A percentile compares a stretch with the other conserved stretches of the same genome.
These are phyloP conservation scores for Dendryphion nanum DNA, from an alignment of 2,329 filamentous ascomycete species.

Conservation along the genomic window DNA sequence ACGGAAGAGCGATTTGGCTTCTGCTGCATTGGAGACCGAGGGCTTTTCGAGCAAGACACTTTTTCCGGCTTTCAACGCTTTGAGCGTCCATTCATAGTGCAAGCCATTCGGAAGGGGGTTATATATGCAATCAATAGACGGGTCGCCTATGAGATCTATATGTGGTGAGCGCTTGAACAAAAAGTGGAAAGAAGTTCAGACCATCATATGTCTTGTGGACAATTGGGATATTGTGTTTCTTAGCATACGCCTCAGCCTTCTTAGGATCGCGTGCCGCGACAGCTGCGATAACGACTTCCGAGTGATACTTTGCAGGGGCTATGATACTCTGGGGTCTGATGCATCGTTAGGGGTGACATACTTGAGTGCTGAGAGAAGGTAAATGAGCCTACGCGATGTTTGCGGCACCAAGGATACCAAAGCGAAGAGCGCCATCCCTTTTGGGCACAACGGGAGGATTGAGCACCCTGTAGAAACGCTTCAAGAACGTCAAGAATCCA, in stretches of 20 bases:
- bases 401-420: conserved; percentile 38
- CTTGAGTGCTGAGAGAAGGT: background rate
- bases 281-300: conserved; percentile 53
- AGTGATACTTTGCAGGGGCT: conserved; percentile 51
- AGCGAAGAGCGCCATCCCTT: conserved; percentile 11
- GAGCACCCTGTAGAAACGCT: background rate
- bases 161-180: conserved; percentile 1
- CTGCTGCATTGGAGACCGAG: conserved; percentile 42
- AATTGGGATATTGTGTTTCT: conserved; percentile 52
- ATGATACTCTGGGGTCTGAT: background rate
- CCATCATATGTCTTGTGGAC: conserved; percentile 53
- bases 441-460: background rate
- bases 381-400: conserved; percentile 29
- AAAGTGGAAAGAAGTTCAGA: conserved; percentile 13
- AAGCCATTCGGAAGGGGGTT: conserved; percentile 47
- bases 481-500: background rate
- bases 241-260: conserved; percentile 51
- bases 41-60: conserved; percentile 50
- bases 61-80: conserved; percentile 43
- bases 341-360: background rate
- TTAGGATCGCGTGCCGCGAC: conserved; percentile 52
- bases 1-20: conserved; percentile 43
- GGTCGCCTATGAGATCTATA: conserved; percentile 39
- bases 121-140: conserved; percentile 43
- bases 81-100: conserved; percentile 44